These are phyloP conservation scores for Diaporthe amygdali DNA, from an alignment of 2,329 filamentous ascomycete species.

Conservation along the genomic window DNA sequence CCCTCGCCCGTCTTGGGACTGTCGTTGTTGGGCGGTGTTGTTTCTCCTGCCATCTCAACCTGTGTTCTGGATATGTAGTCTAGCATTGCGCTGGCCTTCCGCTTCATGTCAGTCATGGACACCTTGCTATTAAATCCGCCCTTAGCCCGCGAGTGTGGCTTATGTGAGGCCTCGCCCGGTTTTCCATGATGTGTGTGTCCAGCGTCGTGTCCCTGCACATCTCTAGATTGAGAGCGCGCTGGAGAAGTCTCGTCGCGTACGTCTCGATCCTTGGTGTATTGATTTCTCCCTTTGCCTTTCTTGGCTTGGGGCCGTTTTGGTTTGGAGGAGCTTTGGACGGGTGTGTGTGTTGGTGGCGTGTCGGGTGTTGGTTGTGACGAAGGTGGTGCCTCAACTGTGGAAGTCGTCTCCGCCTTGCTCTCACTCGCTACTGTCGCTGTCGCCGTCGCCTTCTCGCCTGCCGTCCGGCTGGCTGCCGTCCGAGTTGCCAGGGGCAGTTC, in stretches of 20 bases:
- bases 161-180: conserved; percentile 34
- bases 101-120: conserved; percentile 87
- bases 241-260: conserved; percentile 61
- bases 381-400: conserved; percentile 46
- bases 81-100: conserved; percentile 81
- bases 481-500: conserved; percentile 62
- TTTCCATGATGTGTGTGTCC: conserved; percentile 37
- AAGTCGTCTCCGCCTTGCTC: conserved; percentile 27
- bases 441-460: conserved; percentile 17
- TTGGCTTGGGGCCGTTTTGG: conserved; percentile 70
- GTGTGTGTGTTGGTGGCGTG: conserved; percentile 47
- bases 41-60: conserved; percentile 78
- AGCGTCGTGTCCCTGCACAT: conserved; percentile 57
- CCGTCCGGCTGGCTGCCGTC: conserved; percentile 38
- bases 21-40: conserved; percentile 47
- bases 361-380: conserved; percentile 53
- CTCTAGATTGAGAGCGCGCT: conserved; percentile 55
- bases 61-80: conserved; percentile 91
- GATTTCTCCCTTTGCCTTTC: conserved; percentile 76
- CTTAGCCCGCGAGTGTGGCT: conserved; percentile 54
- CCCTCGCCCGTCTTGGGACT: conserved; percentile 41
- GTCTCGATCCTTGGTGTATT: conserved; percentile 81
- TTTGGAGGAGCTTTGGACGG: conserved; percentile 58
- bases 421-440: conserved; percentile 22
- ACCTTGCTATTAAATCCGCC: conserved; percentile 68